Evolutionary conservation across 2,329 filamentous ascomycete species (phyloP).

Genomic region (Chaetomium olivaceum): DNA sequence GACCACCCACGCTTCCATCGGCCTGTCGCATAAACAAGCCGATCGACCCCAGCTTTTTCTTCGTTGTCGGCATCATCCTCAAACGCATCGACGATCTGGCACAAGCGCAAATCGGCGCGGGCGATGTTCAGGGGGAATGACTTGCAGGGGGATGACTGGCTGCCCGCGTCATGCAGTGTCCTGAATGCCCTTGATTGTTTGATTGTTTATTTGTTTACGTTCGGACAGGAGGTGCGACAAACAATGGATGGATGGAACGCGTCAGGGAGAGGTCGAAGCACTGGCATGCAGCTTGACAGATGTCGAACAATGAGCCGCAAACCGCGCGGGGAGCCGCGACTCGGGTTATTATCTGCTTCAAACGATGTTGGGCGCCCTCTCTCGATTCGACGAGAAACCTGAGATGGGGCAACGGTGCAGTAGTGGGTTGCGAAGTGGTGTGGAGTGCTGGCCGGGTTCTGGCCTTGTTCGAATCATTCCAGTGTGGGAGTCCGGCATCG

Average conservation of each 20-base stretch:
- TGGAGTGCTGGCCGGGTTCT: constrained; percentile 20
- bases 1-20: constrained; percentile 24
- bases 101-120: constrained; percentile 3
- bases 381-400: constrained; percentile 30
- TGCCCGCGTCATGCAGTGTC: constrained; percentile 11
- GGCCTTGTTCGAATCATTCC: constrained; percentile 19
- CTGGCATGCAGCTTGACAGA: constrained; percentile 19
- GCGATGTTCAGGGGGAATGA: neutral
- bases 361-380: constrained; percentile 31
- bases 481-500: constrained; percentile 23
- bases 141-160: constrained; percentile 23
- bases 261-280: constrained; percentile 7
- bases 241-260: constrained; percentile 14
- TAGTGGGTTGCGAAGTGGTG: constrained; percentile 17
- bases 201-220: constrained; percentile 34
- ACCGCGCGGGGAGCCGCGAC: constrained; percentile 26
- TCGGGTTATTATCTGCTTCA: constrained; percentile 33
- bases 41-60: constrained; percentile 41
- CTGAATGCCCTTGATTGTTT: neutral
- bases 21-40: constrained; percentile 31
- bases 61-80: constrained; percentile 38
- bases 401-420: constrained; percentile 26
- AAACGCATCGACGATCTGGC: constrained; percentile 27
- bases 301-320: constrained; percentile 17
- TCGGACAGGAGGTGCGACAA: constrained; percentile 12